Percentiles rank a stretch among this genome's conserved stretches.
Conservation (phyloP, 352 stramenopile species). For the Phytophthora kernoviae region DNA sequence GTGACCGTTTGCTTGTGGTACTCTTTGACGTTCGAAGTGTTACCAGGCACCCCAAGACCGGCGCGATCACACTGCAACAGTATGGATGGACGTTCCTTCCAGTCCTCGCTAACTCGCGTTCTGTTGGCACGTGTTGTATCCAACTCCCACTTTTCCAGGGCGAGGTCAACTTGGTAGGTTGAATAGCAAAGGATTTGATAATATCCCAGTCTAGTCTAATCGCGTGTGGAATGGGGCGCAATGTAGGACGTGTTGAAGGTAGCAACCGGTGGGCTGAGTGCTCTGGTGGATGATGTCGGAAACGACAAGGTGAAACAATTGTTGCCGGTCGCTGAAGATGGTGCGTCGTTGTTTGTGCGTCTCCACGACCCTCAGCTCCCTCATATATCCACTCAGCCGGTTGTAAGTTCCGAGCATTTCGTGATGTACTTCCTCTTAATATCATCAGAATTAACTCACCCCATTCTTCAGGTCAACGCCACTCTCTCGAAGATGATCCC, state of each 20-base stretch:
- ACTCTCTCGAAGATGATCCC: constrained; percentile 55
- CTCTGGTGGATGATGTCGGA: constrained; percentile 45
- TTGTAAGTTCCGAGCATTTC: constrained; percentile 38
- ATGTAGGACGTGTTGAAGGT: constrained; percentile 30
- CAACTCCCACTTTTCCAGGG: constrained; percentile 73
- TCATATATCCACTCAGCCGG: constrained; percentile 28
- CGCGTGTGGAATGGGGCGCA: too few species aligned
- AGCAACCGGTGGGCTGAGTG: constrained; percentile 18
- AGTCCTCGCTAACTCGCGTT: constrained; percentile 41
- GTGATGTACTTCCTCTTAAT: neutral
- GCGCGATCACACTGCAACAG: constrained; percentile 44
- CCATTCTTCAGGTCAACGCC: constrained; percentile 22
- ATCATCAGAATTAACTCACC: neutral
- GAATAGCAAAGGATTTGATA: neutral
- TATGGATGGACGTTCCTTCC: constrained; percentile 74
- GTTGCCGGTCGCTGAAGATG: constrained; percentile 38
- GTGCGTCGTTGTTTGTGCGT: constrained; percentile 61
- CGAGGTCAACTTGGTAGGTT: constrained; percentile 61
- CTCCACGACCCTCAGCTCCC: constrained; percentile 70
- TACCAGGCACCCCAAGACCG: constrained; percentile 49
- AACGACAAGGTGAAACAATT: constrained; percentile 52
- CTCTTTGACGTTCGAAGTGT: constrained; percentile 67
- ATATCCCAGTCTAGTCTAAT: neutral
- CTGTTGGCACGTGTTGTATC: constrained; percentile 40
- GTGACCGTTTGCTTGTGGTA: constrained; percentile 34